Percentiles rank a stretch among this genome's conserved stretches.
Evolutionary conservation across 1,284 basidiomycete genomes (phyloP).

Genomic region (Cutaneotrichosporon daszewskae): DNA sequence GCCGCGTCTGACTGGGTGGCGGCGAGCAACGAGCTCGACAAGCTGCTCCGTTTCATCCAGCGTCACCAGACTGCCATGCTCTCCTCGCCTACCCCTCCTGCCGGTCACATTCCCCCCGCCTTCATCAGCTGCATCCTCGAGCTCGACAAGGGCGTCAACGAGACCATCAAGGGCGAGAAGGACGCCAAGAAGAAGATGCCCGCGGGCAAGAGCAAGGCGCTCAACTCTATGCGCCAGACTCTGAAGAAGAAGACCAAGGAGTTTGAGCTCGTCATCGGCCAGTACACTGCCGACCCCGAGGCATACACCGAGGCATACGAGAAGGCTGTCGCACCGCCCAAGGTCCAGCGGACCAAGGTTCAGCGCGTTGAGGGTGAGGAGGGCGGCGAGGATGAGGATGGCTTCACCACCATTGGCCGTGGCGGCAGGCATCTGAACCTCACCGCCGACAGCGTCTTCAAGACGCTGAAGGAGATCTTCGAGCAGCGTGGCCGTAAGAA

Average conservation of each 20-base stretch:
- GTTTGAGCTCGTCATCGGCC: constrained; percentile 72
- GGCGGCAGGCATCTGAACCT: constrained; percentile 80
- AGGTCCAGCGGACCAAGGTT: constrained; percentile 35
- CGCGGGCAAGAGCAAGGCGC: constrained; percentile 83
- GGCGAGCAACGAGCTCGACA: constrained; percentile 93
- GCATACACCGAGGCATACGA: constrained; percentile 74
- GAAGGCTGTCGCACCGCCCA: constrained; percentile 53
- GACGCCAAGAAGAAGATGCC: constrained; percentile 92
- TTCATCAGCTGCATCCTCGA: constrained; percentile 72
- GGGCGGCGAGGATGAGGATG: constrained; percentile 48
- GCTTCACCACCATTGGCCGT: constrained; percentile 88
- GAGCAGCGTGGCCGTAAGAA: constrained; percentile 98
- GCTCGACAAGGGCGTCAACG: constrained; percentile 72
- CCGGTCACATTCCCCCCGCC: constrained; percentile 80
- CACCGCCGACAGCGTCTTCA: constrained; percentile 86
- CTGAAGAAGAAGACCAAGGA: constrained; percentile 88
- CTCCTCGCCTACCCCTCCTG: constrained; percentile 53
- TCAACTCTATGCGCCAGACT: constrained; percentile 97
- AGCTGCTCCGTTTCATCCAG: constrained; percentile 81
- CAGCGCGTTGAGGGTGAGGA: constrained; percentile 48
- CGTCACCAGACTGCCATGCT: constrained; percentile 63
- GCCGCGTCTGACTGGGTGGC: constrained; percentile 81
- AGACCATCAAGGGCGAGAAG: constrained; percentile 77
- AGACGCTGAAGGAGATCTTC: constrained; percentile 82
- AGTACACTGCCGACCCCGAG: constrained; percentile 83